phyloP scores from a whole-genome alignment of 2,329 filamentous ascomycete genomes.

The Nemania sp. region DNA sequence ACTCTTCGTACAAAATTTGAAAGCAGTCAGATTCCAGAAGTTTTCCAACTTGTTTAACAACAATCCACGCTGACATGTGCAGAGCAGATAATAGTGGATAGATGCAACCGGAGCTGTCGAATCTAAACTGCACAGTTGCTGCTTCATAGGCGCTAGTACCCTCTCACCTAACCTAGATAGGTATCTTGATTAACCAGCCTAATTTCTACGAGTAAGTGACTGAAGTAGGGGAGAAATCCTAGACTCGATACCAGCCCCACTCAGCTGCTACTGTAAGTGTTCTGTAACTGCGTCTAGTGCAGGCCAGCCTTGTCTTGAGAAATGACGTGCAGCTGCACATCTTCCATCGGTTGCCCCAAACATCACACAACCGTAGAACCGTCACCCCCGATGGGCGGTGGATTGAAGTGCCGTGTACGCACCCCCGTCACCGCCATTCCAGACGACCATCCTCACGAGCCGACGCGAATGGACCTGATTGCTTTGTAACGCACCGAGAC shows the following conservation, averaged over 20 bases:
- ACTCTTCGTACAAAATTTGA: background rate
- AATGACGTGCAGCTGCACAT: conserved; percentile 17
- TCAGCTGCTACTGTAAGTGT: background rate
- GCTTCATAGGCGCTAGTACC: too few species aligned
- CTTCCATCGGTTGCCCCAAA: conserved; percentile 8
- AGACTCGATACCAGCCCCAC: background rate
- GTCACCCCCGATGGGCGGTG: conserved; percentile 4
- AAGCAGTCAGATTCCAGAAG: conserved; percentile 11
- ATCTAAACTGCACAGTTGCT: too few species aligned
- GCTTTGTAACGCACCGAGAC: conserved; percentile 18
- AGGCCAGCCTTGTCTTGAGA: conserved; percentile 12
- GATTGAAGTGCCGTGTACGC: background rate
- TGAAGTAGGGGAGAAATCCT: too few species aligned
- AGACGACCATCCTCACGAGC: conserved; percentile 2
- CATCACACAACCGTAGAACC: conserved; percentile 20
- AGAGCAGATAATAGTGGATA: too few species aligned
- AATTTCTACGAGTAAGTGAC: too few species aligned
- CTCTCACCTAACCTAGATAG: too few species aligned
- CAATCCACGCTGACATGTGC: too few species aligned
- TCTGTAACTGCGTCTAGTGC: too few species aligned
- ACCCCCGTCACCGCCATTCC: conserved; percentile 22
- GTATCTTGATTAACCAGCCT: too few species aligned
- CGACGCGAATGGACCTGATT: conserved; percentile 17
- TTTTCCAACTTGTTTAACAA: too few species aligned
- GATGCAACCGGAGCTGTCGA: too few species aligned